A percentile compares a stretch with the other conserved stretches of the same genome.
Evolutionary conservation across 129 eudicot species (phyloP).

Genomic region (Tagetes erecta): DNA sequence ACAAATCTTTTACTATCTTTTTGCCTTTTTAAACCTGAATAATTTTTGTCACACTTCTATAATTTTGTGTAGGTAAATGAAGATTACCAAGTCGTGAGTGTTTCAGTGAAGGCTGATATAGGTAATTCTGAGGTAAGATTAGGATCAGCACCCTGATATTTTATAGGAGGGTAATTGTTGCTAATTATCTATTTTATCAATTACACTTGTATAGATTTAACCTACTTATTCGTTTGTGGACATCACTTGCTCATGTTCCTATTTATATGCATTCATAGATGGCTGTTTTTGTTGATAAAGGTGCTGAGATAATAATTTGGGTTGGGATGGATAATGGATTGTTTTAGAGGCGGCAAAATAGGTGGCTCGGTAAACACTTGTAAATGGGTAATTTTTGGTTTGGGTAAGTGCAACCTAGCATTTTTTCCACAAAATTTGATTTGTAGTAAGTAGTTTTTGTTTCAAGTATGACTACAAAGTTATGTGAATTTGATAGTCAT

Average conservation of each 20-base stretch:
- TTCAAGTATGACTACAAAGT: not conserved
- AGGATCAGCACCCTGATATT: slow-evolving; percentile 13
- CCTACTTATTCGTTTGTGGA: slow-evolving; percentile 19
- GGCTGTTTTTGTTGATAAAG: slow-evolving; percentile 10
- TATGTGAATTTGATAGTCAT: too few relatives aligned
- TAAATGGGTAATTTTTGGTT: not conserved
- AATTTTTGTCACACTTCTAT: not conserved
- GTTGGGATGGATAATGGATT: not conserved
- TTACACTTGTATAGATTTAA: not conserved
- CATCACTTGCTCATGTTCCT: slow-evolving; percentile 21
- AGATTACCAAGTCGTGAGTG: slow-evolving; percentile 82
- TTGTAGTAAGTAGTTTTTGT: not conserved
- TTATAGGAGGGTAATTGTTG: slow-evolving; percentile 14
- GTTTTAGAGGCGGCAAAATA: not conserved
- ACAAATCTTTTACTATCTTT: slow-evolving; percentile 16
- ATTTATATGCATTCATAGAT: slow-evolving; percentile 4
- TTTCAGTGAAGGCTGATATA: slow-evolving; percentile 61
- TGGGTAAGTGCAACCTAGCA: not conserved
- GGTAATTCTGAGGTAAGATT: slow-evolving; percentile 62
- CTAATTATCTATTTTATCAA: not conserved
- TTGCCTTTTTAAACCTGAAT: slow-evolving; percentile 1
- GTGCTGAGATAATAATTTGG: not conserved
- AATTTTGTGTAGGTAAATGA: slow-evolving; percentile 58
- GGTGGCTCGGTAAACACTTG: not conserved
- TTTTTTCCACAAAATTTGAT: not conserved